These are phyloP conservation scores for Zelonia costaricensis DNA, from an alignment of 208 protist species.

Conservation along the genomic window DNA sequence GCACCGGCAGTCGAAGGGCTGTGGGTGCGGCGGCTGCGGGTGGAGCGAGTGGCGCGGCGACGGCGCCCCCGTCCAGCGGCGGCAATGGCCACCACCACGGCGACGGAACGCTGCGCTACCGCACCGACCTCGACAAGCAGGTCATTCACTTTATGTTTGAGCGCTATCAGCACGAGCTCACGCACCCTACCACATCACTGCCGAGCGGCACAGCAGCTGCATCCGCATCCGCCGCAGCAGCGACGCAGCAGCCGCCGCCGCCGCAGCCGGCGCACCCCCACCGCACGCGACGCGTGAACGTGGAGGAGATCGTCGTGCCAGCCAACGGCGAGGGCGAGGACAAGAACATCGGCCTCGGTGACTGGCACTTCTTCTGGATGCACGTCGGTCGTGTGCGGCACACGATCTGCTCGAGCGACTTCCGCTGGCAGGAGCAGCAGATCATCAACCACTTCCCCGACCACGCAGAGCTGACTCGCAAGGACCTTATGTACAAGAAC, in stretches of 20 bases:
- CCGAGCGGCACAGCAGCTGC: not conserved
- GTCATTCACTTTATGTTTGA: constrained; percentile 88
- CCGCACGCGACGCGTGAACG: constrained; percentile 10
- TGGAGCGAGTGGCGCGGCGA: not conserved
- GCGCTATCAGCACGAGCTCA: constrained; percentile 43
- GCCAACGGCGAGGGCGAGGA: constrained; percentile 40
- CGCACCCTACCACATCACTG: constrained; percentile 9
- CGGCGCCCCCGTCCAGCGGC: not conserved
- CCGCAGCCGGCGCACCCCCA: not conserved
- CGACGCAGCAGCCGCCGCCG: not conserved
- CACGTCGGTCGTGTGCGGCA: constrained; percentile 69
- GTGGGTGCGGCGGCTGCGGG: not conserved
- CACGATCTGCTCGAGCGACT: constrained; percentile 69
- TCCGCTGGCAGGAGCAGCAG: constrained; percentile 81
- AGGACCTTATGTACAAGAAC: constrained; percentile 98
- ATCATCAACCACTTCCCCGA: constrained; percentile 98
- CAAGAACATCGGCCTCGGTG: constrained; percentile 47
- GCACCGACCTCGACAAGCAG: constrained; percentile 82
- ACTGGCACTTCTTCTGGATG: constrained; percentile 94
- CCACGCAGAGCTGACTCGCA: constrained; percentile 96
- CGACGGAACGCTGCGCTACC: constrained; percentile 61
- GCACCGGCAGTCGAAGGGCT: too few relatives aligned
- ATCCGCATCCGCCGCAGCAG: not conserved
- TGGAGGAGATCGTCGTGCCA: constrained; percentile 50
- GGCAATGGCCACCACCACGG: constrained; percentile 9